These are phyloP conservation scores for Flaveria floridana DNA, from an alignment of 140 eudicot genomes.

Conservation along the genomic window DNA sequence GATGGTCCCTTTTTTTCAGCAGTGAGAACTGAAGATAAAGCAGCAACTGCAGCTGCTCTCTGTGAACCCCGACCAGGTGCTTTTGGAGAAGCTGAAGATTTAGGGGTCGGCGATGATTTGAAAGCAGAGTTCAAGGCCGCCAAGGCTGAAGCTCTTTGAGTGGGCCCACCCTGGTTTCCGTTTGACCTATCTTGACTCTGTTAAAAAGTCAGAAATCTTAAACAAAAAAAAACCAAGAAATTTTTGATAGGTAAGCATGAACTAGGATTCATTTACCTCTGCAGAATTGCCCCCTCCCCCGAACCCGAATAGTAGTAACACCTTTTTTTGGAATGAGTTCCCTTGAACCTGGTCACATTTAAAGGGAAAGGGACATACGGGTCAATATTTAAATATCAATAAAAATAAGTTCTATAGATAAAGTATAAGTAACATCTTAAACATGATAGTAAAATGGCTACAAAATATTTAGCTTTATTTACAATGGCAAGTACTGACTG, in stretches of 20 bases:
- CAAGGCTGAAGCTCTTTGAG: slow-evolving; percentile 96
- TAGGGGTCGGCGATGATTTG: slow-evolving; percentile 51
- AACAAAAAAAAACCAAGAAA: slow-evolving; percentile 8
- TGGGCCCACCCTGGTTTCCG: slow-evolving; percentile 87
- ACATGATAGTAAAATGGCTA: neutral
- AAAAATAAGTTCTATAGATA: neutral
- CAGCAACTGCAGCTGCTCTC: slow-evolving; percentile 99
- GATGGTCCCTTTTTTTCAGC: slow-evolving; percentile 77
- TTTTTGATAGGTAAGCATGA: neutral
- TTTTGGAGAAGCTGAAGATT: slow-evolving; percentile 51
- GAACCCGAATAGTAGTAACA: slow-evolving; percentile 75
- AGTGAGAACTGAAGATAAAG: slow-evolving; percentile 87
- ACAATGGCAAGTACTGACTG: too few species aligned
- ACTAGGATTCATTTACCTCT: slow-evolving; percentile 53
- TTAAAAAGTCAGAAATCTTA: slow-evolving; percentile 15
- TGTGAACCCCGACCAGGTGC: slow-evolving; percentile 70
- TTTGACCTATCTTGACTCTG: slow-evolving; percentile 47
- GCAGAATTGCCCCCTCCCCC: slow-evolving; percentile 57
- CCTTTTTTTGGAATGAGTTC: slow-evolving; percentile 93
- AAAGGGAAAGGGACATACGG: neutral
- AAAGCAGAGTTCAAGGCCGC: slow-evolving; percentile 90
- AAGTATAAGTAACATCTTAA: neutral
- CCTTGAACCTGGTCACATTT: slow-evolving; percentile 66
- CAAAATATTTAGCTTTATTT: neutral
- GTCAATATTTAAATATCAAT: slow-evolving; percentile 11